Evolutionary conservation across 176 grass and related monocot genomes (phyloP).

Genomic region (Juncus effusus): DNA sequence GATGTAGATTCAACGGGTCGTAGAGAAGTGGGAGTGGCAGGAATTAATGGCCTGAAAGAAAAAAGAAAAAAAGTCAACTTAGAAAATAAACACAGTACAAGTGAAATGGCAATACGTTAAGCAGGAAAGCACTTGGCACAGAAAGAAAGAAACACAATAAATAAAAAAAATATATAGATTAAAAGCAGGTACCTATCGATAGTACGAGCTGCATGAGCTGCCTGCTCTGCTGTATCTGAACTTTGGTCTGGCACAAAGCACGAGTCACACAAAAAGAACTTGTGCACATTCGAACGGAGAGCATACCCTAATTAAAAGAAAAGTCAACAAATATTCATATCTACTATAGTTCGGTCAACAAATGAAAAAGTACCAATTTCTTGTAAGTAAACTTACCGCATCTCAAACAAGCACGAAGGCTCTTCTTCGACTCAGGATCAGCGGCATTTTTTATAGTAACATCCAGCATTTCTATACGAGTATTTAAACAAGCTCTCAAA

Average conservation of each 20-base stretch:
- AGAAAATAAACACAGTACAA: too few relatives aligned
- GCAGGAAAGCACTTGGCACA: too few relatives aligned
- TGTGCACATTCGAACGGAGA: slow-evolving; percentile 27
- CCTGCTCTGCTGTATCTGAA: slow-evolving; percentile 27
- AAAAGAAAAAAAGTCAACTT: slow-evolving; percentile 9
- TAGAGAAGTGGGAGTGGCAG: slow-evolving; percentile 16
- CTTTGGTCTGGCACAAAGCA: slow-evolving; percentile 42
- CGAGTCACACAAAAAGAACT: slow-evolving; percentile 36
- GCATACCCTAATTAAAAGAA: slow-evolving; percentile 30
- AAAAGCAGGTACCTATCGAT: too few relatives aligned
- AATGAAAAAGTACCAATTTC: background rate
- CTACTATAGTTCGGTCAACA: slow-evolving; percentile 7
- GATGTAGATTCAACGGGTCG: slow-evolving; percentile 25
- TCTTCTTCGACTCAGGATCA: slow-evolving; percentile 39
- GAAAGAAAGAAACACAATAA: too few relatives aligned
- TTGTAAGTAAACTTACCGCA: slow-evolving; percentile 42
- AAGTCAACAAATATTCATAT: slow-evolving; percentile 32
- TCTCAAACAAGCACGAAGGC: slow-evolving; percentile 39
- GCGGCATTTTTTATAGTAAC: slow-evolving; percentile 44
- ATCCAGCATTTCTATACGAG: slow-evolving; percentile 46
- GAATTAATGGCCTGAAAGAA: slow-evolving; percentile 15
- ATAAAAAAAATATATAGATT: too few relatives aligned
- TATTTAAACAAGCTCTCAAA: slow-evolving; percentile 33
- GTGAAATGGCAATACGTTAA: too few relatives aligned
- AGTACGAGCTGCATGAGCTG: too few relatives aligned